These are phyloP conservation scores for Trypanosoma vivax DNA, from an alignment of 208 protist genomes.

Conservation along the genomic window DNA sequence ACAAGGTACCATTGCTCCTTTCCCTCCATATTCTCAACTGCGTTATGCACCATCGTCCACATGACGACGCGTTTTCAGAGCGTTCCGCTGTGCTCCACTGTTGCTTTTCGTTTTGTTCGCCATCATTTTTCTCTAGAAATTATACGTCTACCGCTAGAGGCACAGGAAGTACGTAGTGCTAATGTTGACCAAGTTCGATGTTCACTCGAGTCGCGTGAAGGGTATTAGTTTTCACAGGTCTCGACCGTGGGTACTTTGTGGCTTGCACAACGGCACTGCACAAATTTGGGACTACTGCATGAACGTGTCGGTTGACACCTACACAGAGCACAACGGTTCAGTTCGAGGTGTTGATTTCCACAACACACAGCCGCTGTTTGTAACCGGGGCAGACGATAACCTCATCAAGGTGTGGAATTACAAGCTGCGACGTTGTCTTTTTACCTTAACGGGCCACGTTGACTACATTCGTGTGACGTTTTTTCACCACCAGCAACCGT, in stretches of 20 bases:
- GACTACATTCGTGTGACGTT: slow-evolving; percentile 99
- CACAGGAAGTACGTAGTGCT: neutral
- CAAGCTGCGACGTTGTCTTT: slow-evolving; percentile 97
- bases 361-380: slow-evolving; percentile 96
- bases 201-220: slow-evolving; percentile 97
- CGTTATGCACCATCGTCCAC: too few relatives aligned
- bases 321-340: slow-evolving; percentile 93
- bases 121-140: neutral
- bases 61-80: too few relatives aligned
- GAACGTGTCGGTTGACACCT: slow-evolving; percentile 94
- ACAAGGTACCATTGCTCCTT: too few relatives aligned
- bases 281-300: slow-evolving; percentile 99
- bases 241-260: slow-evolving; percentile 97
- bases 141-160: neutral
- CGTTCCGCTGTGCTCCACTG: too few relatives aligned
- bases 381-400: slow-evolving; percentile 98
- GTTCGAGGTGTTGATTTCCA: slow-evolving; percentile 99
- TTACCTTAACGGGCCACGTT: slow-evolving; percentile 96
- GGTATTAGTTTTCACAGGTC: slow-evolving; percentile 97
- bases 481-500: slow-evolving; percentile 95
- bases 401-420: slow-evolving; percentile 99
- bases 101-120: neutral
- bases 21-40: too few relatives aligned
- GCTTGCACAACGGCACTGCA: slow-evolving; percentile 97
- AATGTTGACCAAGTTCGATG: slow-evolving; percentile 97